A percentile compares a stretch with the other conserved stretches of the same genome.
Conservation (phyloP, 495 filamentous ascomycete genomes). For the Neurospora pannonica region DNA sequence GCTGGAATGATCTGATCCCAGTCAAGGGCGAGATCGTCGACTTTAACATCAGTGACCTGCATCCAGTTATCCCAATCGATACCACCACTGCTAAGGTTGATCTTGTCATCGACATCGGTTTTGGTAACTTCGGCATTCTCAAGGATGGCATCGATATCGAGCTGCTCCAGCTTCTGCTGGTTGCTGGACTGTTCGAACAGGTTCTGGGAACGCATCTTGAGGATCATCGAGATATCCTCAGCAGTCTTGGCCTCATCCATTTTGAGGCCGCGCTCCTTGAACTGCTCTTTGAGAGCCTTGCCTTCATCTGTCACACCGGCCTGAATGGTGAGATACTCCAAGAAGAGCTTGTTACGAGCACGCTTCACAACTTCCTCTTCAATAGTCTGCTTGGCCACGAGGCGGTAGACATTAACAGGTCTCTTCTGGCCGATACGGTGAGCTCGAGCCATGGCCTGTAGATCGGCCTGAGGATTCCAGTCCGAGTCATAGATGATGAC, state of each 20-base stretch:
- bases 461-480: slow-evolving; percentile 97
- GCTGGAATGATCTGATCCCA: slow-evolving; percentile 99
- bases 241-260: slow-evolving; percentile 70
- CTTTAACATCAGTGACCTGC: slow-evolving; percentile 88
- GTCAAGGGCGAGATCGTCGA: slow-evolving; percentile 66
- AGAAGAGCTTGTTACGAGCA: slow-evolving; percentile 92
- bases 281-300: slow-evolving; percentile 56
- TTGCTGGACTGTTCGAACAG: slow-evolving; percentile 97
- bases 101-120: slow-evolving; percentile 67
- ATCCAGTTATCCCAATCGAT: slow-evolving; percentile 94
- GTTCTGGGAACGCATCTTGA: slow-evolving; percentile 86
- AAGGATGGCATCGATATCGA: slow-evolving; percentile 96
- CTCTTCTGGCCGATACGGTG: slow-evolving; percentile 96
- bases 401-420: slow-evolving; percentile 87
- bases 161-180: slow-evolving; percentile 89
- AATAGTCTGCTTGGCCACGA: slow-evolving; percentile 95
- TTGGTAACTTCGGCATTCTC: slow-evolving; percentile 93
- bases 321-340: slow-evolving; percentile 98
- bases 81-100: slow-evolving; percentile 55
- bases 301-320: slow-evolving; percentile 91
- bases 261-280: slow-evolving; percentile 44
- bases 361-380: slow-evolving; percentile 96
- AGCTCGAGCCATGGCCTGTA: slow-evolving; percentile 96
- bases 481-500: slow-evolving; percentile 98
- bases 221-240: slow-evolving; percentile 84